These are phyloP conservation scores for Castanea crenata DNA, from an alignment of 306 rosid genomes.

Conservation along the genomic window DNA sequence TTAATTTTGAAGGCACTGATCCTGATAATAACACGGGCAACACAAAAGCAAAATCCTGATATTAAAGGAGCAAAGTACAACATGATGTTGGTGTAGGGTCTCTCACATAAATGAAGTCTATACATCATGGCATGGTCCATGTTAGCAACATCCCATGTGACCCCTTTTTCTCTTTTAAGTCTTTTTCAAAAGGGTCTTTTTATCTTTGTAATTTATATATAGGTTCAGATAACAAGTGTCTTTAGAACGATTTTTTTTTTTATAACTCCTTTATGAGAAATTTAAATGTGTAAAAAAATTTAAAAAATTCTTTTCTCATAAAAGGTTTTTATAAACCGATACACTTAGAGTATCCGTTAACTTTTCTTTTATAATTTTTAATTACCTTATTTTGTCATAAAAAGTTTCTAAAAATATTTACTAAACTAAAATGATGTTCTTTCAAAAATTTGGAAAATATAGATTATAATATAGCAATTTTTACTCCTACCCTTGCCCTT, in stretches of 20 bases:
- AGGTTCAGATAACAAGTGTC: fast-evolving
- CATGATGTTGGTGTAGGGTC: constrained; percentile 25
- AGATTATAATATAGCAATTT: too few relatives aligned
- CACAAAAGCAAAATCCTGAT: neutral
- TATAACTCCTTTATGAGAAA: too few relatives aligned
- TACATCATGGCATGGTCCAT: constrained; percentile 27
- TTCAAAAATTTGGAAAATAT: too few relatives aligned
- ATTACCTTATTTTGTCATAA: too few relatives aligned
- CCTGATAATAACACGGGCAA: neutral
- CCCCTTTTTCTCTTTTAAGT: neutral
- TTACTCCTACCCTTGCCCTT: too few relatives aligned
- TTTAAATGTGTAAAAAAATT: too few relatives aligned
- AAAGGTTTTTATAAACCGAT: too few relatives aligned
- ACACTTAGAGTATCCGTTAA: fast-evolving
- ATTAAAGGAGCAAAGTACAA: constrained; percentile 22
- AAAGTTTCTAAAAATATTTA: too few relatives aligned
- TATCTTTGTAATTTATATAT: neutral
- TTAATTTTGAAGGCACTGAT: constrained; percentile 15
- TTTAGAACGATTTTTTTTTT: fast-evolving
- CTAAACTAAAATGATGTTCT: too few relatives aligned
- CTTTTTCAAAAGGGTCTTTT: neutral
- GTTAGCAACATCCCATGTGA: constrained; percentile 37
- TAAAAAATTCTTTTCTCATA: too few relatives aligned
- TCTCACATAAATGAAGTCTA: constrained; percentile 11
- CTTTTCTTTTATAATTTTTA: too few relatives aligned